Percentiles rank a stretch among this genome's conserved stretches.
phyloP scores from a whole-genome alignment of 2,329 filamentous ascomycete genomes.

The Nothomitra cinnamomea region DNA sequence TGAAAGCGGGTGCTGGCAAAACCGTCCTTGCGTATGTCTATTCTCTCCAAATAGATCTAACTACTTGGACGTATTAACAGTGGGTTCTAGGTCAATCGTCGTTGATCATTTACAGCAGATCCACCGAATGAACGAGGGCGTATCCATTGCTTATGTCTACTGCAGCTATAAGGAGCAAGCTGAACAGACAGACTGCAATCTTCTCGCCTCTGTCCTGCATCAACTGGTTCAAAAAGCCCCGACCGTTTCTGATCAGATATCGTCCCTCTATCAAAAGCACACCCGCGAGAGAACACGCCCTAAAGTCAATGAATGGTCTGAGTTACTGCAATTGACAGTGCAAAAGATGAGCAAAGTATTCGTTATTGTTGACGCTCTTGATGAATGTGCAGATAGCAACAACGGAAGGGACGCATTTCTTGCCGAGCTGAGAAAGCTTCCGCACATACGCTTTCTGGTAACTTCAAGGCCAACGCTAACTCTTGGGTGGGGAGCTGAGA shows the following conservation, averaged over 20 bases:
- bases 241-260: neutral
- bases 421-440: neutral
- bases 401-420: neutral
- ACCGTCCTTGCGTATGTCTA: conserved; percentile 17
- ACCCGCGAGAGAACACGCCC: neutral
- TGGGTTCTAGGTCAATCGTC: too few species aligned
- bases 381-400: neutral
- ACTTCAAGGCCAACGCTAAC: neutral
- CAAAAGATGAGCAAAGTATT: neutral
- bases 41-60: too few species aligned
- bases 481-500: neutral
- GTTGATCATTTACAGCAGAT: conserved; percentile 11
- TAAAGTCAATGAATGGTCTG: neutral
- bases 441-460: neutral
- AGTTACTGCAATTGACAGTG: neutral
- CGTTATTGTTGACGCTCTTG: neutral
- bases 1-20: conserved; percentile 17
- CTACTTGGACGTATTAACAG: too few species aligned
- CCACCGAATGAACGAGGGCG: conserved; percentile 3
- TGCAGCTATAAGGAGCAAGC: neutral
- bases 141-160: neutral
- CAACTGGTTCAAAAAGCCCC: neutral
- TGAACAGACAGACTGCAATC: neutral
- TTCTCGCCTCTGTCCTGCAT: neutral
- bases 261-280: neutral